phyloP scores from a whole-genome alignment of 352 stramenopile species.

The Phytophthora pini region DNA sequence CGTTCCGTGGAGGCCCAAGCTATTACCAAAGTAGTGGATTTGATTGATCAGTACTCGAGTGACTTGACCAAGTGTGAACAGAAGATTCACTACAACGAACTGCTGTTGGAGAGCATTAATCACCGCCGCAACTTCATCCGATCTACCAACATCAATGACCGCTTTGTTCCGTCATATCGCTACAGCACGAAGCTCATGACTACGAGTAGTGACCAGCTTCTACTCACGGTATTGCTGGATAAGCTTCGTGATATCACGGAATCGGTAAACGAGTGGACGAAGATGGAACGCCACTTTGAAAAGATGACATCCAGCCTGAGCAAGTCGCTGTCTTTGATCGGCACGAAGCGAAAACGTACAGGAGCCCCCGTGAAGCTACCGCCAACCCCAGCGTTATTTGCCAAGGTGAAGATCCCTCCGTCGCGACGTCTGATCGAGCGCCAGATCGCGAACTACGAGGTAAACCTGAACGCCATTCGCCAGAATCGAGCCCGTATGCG shows the following conservation, averaged over 20 bases:
- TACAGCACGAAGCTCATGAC: slow-evolving; percentile 73
- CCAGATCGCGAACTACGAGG: slow-evolving; percentile 73
- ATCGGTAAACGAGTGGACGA: slow-evolving; percentile 76
- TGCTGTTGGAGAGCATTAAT: slow-evolving; percentile 69
- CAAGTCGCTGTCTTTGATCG: slow-evolving; percentile 56
- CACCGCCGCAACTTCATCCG: slow-evolving; percentile 74
- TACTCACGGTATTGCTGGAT: slow-evolving; percentile 77
- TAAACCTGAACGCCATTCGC: slow-evolving; percentile 61
- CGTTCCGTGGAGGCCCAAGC: slow-evolving; percentile 45
- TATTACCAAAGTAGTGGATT: slow-evolving; percentile 57
- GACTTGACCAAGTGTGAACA: slow-evolving; percentile 62
- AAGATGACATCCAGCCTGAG: slow-evolving; percentile 63
- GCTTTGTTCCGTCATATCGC: slow-evolving; percentile 75
- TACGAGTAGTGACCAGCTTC: slow-evolving; percentile 70
- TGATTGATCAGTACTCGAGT: slow-evolving; percentile 61
- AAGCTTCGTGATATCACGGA: slow-evolving; percentile 65
- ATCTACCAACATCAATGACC: slow-evolving; percentile 63
- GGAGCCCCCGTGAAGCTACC: slow-evolving; percentile 31
- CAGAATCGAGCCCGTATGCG: slow-evolving; percentile 53
- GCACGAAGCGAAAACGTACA: slow-evolving; percentile 48
- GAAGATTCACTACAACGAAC: slow-evolving; percentile 60
- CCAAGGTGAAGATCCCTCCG: slow-evolving; percentile 65
- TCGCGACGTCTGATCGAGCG: slow-evolving; percentile 72
- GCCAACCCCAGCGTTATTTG: slow-evolving; percentile 53
- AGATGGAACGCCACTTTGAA: slow-evolving; percentile 76